A percentile compares a stretch with the other conserved stretches of the same genome.
Evolutionary conservation across 2,329 filamentous ascomycete genomes (phyloP).

Genomic region (Cladophialophora immunda): DNA sequence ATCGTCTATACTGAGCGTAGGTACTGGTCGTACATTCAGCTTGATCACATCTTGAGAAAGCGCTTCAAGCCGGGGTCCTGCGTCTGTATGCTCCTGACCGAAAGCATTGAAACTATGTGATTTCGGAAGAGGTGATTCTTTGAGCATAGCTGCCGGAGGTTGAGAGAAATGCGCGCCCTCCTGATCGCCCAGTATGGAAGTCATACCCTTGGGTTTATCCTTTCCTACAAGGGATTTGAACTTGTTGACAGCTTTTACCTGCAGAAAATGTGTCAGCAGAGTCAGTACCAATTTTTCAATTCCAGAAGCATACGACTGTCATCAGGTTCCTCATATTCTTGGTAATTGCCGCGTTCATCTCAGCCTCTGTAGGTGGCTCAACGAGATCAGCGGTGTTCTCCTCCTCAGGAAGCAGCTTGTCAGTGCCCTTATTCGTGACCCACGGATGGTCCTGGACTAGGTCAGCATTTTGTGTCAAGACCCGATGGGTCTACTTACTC

Average conservation of each 20-base stretch:
- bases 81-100: conserved; percentile 60
- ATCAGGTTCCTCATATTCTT: conserved; percentile 86
- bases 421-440: conserved; percentile 83
- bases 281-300: not conserved
- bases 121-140: conserved; percentile 47
- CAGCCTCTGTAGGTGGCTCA: conserved; percentile 85
- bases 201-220: conserved; percentile 62
- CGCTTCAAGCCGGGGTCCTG: conserved; percentile 62
- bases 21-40: conserved; percentile 24
- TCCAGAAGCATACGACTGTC: conserved; percentile 64
- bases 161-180: conserved; percentile 63
- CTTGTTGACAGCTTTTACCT: conserved; percentile 90
- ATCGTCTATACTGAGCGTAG: conserved; percentile 34
- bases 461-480: conserved; percentile 26
- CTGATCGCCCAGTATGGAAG: conserved; percentile 67
- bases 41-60: conserved; percentile 50
- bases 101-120: conserved; percentile 62
- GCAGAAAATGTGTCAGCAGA: conserved; percentile 2
- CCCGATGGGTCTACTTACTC: conserved; percentile 66
- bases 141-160: conserved; percentile 63
- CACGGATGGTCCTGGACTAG: conserved; percentile 79
- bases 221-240: conserved; percentile 79
- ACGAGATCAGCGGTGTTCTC: conserved; percentile 87
- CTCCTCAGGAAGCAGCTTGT: conserved; percentile 79
- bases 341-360: conserved; percentile 90